phyloP scores from a whole-genome alignment of 2,329 filamentous ascomycete species.

The Pestalotiopsis sp. region DNA sequence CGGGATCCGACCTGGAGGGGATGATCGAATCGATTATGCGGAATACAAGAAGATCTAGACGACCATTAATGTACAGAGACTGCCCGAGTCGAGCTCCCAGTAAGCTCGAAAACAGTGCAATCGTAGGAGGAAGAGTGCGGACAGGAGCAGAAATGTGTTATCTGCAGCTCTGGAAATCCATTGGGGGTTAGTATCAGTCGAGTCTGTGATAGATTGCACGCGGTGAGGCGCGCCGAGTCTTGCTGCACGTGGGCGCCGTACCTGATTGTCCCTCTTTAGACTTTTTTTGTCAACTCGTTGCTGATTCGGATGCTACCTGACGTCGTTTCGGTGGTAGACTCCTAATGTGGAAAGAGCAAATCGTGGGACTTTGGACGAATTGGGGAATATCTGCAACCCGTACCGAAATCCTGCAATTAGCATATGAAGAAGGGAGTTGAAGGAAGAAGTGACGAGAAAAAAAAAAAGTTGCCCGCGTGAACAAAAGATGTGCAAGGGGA shows the following conservation, averaged over 20 bases:
- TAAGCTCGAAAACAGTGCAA: conserved; percentile 14
- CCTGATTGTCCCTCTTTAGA: background rate
- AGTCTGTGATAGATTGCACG: background rate
- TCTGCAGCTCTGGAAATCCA: background rate
- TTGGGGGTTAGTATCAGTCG: background rate
- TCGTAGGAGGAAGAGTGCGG: conserved; percentile 2
- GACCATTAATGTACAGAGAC: conserved; percentile 15
- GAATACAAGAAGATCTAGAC: conserved; percentile 14
- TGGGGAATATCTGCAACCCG: conserved; percentile 10
- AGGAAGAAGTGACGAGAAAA: background rate
- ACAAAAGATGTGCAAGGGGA: background rate
- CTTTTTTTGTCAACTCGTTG: background rate
- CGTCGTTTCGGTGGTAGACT: conserved; percentile 10
- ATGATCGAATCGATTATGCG: conserved; percentile 16
- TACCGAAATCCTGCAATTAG: conserved; percentile 8
- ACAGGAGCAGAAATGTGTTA: conserved; percentile 4
- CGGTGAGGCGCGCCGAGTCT: background rate
- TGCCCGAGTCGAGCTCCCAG: conserved; percentile 18
- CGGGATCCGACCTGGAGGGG: conserved; percentile 12
- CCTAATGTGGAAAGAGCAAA: conserved; percentile 13
- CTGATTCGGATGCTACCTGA: conserved; percentile 11
- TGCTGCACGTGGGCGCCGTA: background rate
- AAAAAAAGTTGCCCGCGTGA: background rate
- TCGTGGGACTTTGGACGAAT: conserved; percentile 9
- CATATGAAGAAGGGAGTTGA: conserved; percentile 2